Evolutionary conservation across 768 basidiomycete species (phyloP).

Genomic region (Phylloporus sp.): DNA sequence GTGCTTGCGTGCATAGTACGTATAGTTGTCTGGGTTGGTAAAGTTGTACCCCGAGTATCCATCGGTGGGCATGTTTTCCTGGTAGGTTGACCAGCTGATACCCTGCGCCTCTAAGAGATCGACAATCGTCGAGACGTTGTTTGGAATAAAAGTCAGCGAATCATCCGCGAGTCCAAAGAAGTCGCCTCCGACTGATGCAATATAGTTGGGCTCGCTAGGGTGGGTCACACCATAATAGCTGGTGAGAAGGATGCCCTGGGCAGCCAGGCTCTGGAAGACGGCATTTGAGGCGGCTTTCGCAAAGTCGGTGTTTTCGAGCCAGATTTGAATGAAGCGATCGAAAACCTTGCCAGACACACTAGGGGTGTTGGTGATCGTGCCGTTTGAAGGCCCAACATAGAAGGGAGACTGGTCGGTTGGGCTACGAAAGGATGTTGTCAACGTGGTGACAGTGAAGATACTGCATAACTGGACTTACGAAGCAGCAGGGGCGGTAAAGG

Average conservation of each 20-base stretch:
- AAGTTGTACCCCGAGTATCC: conserved; percentile 41
- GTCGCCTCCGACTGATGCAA: conserved; percentile 45
- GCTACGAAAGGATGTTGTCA: conserved; percentile 12
- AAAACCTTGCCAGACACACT: conserved; percentile 40
- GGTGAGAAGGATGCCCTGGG: conserved; percentile 45
- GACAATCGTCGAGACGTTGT: conserved; percentile 51
- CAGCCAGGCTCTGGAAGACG: conserved; percentile 36
- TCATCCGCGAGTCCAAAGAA: conserved; percentile 49
- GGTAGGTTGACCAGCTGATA: conserved; percentile 58
- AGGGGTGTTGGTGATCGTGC: conserved; percentile 36
- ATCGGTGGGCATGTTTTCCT: conserved; percentile 53
- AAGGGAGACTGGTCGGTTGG: conserved; percentile 31
- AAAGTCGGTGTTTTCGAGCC: conserved; percentile 63
- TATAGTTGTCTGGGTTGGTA: conserved; percentile 32
- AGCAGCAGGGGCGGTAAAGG: conserved; percentile 28
- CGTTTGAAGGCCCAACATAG: conserved; percentile 41
- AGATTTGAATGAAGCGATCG: conserved; percentile 50
- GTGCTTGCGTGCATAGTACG: conserved; percentile 55
- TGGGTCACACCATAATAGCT: conserved; percentile 50
- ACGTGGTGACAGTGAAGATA: neutral
- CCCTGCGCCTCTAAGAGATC: conserved; percentile 55
- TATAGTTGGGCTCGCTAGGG: conserved; percentile 60
- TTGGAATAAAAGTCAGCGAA: conserved; percentile 27
- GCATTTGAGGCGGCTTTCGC: conserved; percentile 23
- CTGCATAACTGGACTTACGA: conserved; percentile 15